phyloP scores from a whole-genome alignment of 148 eudicot genomes.

The Chenopodium suecicum region DNA sequence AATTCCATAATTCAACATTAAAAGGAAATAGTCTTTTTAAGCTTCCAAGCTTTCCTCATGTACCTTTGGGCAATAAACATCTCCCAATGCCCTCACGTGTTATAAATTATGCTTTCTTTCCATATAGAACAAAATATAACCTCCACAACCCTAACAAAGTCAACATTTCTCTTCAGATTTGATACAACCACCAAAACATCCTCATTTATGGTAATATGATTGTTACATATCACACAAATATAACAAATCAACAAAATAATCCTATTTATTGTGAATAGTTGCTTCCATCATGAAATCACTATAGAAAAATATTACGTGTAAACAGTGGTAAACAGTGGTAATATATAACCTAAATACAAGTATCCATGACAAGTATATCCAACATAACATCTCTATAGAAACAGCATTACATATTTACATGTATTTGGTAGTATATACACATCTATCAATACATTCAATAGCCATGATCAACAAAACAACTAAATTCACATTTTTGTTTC shows the following conservation, averaged over 20 bases:
- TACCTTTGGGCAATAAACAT: background rate
- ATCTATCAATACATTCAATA: background rate
- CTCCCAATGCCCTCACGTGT: background rate
- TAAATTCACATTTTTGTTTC: too few species aligned
- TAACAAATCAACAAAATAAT: too few species aligned
- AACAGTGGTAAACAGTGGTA: background rate
- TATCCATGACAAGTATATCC: background rate
- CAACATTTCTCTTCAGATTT: background rate
- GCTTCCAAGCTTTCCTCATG: background rate
- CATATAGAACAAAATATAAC: background rate
- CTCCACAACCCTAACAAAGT: background rate
- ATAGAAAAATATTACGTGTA: background rate
- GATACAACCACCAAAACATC: background rate
- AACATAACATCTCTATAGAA: too few species aligned
- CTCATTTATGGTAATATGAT: background rate
- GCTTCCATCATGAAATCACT: too few species aligned
- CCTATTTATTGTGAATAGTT: too few species aligned
- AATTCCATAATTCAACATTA: background rate
- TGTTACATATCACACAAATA: too few species aligned
- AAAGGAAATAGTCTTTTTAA: background rate
- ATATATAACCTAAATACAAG: too few species aligned
- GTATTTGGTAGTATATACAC: too few species aligned
- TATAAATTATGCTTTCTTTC: background rate
- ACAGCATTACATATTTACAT: too few species aligned
- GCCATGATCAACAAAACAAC: background rate